Evolutionary conservation across 75 land plant genomes (phyloP).

Genomic region (Cunninghamia lanceolata): DNA sequence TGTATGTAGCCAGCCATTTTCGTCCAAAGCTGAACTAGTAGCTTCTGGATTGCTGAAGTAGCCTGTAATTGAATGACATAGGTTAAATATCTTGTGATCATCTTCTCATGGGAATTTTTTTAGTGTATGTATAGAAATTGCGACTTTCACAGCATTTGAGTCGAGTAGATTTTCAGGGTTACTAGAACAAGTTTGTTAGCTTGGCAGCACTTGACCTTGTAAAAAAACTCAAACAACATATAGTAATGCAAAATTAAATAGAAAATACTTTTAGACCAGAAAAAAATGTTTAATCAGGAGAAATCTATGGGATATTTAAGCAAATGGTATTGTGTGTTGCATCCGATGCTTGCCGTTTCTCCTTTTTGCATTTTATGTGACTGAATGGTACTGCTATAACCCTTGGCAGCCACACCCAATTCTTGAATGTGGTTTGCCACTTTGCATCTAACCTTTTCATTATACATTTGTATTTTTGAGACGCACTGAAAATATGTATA

Average conservation of each 20-base stretch:
- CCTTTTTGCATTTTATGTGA: no score
- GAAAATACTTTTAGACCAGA: not conserved
- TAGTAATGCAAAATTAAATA: not conserved
- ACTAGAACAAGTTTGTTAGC: not conserved
- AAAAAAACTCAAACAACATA: not conserved
- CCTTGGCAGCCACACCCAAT: not conserved
- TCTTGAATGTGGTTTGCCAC: not conserved
- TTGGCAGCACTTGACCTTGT: not conserved
- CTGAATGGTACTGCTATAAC: not conserved
- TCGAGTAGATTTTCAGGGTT: no score
- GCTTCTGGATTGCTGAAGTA: conserved; percentile 67
- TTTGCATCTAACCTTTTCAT: not conserved
- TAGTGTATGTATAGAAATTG: not conserved
- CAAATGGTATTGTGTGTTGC: not conserved
- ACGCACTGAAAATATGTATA: no score
- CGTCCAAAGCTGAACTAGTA: conserved; percentile 20
- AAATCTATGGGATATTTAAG: not conserved
- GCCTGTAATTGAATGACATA: conserved; percentile 23
- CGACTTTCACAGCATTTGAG: no score
- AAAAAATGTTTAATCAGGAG: not conserved
- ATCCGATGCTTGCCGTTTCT: not conserved
- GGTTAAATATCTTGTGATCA: not conserved
- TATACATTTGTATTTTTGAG: not conserved
- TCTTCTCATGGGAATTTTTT: not conserved
- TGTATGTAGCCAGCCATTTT: no score